A percentile compares a stretch with the other conserved stretches of the same genome.
Evolutionary conservation across 768 basidiomycete species (phyloP).

Genomic region (Russula emetica): DNA sequence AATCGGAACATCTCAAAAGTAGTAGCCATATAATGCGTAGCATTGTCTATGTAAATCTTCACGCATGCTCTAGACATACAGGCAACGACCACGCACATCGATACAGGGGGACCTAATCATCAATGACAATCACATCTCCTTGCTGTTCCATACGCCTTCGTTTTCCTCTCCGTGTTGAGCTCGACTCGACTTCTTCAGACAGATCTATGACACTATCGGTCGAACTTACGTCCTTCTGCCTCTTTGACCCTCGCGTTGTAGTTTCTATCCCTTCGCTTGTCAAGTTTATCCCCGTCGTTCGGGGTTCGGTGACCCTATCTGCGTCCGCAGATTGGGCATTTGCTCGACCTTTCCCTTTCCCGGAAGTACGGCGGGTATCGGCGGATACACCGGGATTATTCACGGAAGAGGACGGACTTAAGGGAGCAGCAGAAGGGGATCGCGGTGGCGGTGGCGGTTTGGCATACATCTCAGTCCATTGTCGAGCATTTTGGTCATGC

Average conservation of each 20-base stretch:
- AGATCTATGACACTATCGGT: slow-evolving; percentile 21
- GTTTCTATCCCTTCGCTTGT: slow-evolving; percentile 20
- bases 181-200: slow-evolving; percentile 20
- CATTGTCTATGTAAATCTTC: slow-evolving; percentile 1
- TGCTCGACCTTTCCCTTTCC: slow-evolving; percentile 27
- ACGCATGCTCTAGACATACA: slow-evolving; percentile 1
- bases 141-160: slow-evolving; percentile 25
- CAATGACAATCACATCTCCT: slow-evolving; percentile 27
- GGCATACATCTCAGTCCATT: slow-evolving; percentile 39
- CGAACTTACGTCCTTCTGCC: slow-evolving; percentile 10
- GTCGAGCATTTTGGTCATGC: slow-evolving; percentile 41
- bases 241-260: slow-evolving; percentile 23
- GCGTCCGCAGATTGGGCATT: neutral
- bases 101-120: slow-evolving; percentile 23
- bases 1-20: neutral
- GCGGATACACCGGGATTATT: neutral
- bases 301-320: neutral
- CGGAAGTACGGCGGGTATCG: neutral
- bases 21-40: slow-evolving; percentile 8
- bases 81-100: slow-evolving; percentile 7
- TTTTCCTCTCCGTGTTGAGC: slow-evolving; percentile 22
- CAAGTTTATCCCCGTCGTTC: slow-evolving; percentile 19
- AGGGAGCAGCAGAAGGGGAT: neutral
- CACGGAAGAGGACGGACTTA: neutral
- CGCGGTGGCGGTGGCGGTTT: slow-evolving; percentile 12